Evolutionary conservation across 768 basidiomycete genomes (phyloP).

Genomic region (Pleurotus giganteus): DNA sequence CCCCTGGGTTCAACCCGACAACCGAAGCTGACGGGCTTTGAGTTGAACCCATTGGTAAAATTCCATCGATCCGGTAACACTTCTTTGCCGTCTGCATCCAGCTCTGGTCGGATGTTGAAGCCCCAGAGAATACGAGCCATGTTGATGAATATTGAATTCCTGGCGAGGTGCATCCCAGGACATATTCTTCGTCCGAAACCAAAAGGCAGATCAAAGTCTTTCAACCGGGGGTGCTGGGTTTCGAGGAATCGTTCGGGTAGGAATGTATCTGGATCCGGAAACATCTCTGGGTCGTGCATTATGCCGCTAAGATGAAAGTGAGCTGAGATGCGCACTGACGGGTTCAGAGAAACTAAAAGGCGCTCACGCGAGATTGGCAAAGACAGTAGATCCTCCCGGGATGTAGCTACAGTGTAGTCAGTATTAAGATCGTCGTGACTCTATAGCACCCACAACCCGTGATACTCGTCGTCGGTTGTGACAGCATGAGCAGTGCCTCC

Average conservation of each 20-base stretch:
- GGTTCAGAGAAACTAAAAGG: not conserved
- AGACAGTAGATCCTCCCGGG: slow-evolving; percentile 34
- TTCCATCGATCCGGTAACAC: slow-evolving; percentile 23
- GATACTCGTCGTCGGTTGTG: slow-evolving; percentile 34
- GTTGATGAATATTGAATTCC: slow-evolving; percentile 32
- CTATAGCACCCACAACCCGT: slow-evolving; percentile 29
- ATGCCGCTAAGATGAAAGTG: slow-evolving; percentile 22
- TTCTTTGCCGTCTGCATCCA: slow-evolving; percentile 17
- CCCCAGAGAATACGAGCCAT: slow-evolving; percentile 34
- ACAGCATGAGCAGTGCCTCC: slow-evolving; percentile 36
- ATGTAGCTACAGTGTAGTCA: slow-evolving; percentile 23
- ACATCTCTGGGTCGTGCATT: slow-evolving; percentile 28
- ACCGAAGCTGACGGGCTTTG: slow-evolving; percentile 28
- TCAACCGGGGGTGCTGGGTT: slow-evolving; percentile 22
- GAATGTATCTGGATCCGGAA: slow-evolving; percentile 33
- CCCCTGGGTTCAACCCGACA: slow-evolving; percentile 27
- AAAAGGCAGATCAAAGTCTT: slow-evolving; percentile 34
- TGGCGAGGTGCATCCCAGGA: slow-evolving; percentile 34
- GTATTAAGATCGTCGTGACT: too few relatives aligned
- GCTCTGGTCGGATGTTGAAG: slow-evolving; percentile 27
- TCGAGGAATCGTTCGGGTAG: slow-evolving; percentile 39
- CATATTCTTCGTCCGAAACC: slow-evolving; percentile 41
- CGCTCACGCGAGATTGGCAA: slow-evolving; percentile 31
- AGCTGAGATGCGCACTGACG: not conserved
- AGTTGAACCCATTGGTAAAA: slow-evolving; percentile 34